Conservation (phyloP, 2,329 filamentous ascomycete genomes). For the Fusarium poae region DNA sequence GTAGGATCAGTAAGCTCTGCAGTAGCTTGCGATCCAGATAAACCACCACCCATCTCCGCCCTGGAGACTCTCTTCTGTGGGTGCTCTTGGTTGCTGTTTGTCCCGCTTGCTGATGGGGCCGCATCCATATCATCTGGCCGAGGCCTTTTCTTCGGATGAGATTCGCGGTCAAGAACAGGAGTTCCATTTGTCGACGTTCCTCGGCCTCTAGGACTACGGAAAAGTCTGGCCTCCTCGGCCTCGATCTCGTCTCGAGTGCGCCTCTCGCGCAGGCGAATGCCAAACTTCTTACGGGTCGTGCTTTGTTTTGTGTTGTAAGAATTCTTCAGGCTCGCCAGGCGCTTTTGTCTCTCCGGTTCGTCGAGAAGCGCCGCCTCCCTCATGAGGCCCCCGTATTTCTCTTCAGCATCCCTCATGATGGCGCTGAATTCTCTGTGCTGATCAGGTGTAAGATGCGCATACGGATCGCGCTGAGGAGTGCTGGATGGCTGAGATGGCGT, state of each 20-base stretch:
- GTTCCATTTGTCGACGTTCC: slow-evolving; percentile 21
- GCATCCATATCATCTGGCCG: slow-evolving; percentile 32
- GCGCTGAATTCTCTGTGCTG: slow-evolving; percentile 45
- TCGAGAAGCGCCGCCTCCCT: slow-evolving; percentile 56
- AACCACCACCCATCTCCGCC: slow-evolving; percentile 55
- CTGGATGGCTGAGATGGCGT: slow-evolving; percentile 3
- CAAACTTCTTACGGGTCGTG: slow-evolving; percentile 68
- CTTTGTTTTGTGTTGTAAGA: slow-evolving; percentile 69
- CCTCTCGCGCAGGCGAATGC: slow-evolving; percentile 65
- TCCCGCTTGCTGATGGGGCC: neutral
- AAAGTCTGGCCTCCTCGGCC: slow-evolving; percentile 57
- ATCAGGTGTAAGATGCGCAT: slow-evolving; percentile 58
- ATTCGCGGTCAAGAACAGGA: slow-evolving; percentile 14
- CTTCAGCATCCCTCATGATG: slow-evolving; percentile 51
- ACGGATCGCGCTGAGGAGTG: slow-evolving; percentile 55
- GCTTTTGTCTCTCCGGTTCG: slow-evolving; percentile 52
- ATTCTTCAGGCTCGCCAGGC: slow-evolving; percentile 62
- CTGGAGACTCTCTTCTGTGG: slow-evolving; percentile 50
- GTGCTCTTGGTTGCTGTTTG: slow-evolving; percentile 22
- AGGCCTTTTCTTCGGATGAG: slow-evolving; percentile 45
- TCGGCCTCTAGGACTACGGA: slow-evolving; percentile 36
- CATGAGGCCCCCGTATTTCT: slow-evolving; percentile 58
- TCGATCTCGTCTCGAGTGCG: slow-evolving; percentile 63
- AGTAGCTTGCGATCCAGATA: slow-evolving; percentile 54
- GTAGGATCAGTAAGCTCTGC: slow-evolving; percentile 57